Evolutionary conservation across 306 rosid species (phyloP).

Genomic region (Rosa lucieae): DNA sequence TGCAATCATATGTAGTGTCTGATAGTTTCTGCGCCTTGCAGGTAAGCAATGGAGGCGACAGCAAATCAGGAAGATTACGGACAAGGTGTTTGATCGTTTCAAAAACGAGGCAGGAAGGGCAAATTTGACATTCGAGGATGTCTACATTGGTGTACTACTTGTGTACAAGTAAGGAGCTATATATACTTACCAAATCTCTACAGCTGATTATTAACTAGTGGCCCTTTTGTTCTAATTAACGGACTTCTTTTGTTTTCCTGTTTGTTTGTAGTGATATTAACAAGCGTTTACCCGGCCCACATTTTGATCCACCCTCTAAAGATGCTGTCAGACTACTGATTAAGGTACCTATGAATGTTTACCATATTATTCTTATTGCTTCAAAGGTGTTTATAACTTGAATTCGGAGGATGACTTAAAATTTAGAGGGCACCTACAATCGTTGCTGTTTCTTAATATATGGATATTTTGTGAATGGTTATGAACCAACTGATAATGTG

Average conservation of each 20-base stretch:
- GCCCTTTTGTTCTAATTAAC: neutral
- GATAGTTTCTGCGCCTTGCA: constrained; percentile 27
- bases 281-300: constrained; percentile 77
- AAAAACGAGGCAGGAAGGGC: constrained; percentile 31
- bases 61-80: constrained; percentile 61
- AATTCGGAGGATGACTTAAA: neutral
- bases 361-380: neutral
- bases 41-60: constrained; percentile 65
- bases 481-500: neutral
- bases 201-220: neutral
- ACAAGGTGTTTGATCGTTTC: constrained; percentile 49
- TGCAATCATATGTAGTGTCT: neutral
- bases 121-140: constrained; percentile 62
- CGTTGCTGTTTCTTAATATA: neutral
- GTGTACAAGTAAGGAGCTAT: constrained; percentile 69
- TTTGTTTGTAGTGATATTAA: constrained; percentile 66
- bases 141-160: constrained; percentile 80
- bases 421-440: too few relatives aligned
- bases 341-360: constrained; percentile 39
- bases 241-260: neutral
- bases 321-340: constrained; percentile 47
- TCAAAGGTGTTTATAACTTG: neutral
- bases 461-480: neutral
- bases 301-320: constrained; percentile 80
- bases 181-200: neutral